Percentiles rank a stretch among this genome's conserved stretches.
phyloP scores from a whole-genome alignment of 805 yeast genomes.

The Candida maesae region DNA sequence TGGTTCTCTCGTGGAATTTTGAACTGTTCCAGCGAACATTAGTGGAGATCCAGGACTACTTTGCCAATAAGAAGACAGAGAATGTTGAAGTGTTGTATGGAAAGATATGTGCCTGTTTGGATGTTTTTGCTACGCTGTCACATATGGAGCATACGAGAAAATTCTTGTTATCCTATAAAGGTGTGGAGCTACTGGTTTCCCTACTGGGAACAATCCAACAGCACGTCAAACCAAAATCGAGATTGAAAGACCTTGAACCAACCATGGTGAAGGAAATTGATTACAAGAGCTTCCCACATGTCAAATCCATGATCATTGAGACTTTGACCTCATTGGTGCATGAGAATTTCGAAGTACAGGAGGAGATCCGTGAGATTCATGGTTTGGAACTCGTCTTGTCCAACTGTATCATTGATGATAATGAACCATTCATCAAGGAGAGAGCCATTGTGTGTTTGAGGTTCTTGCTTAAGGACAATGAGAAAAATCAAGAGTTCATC shows the following conservation, averaged over 20 bases:
- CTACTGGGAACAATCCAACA: slow-evolving; percentile 31
- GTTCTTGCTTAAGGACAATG: slow-evolving; percentile 60
- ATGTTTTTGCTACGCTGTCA: slow-evolving; percentile 31
- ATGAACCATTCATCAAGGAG: slow-evolving; percentile 87
- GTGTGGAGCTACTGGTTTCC: slow-evolving; percentile 31
- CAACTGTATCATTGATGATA: slow-evolving; percentile 79
- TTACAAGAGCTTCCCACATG: slow-evolving; percentile 51
- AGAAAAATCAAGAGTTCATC: slow-evolving; percentile 71
- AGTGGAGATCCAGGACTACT: slow-evolving; percentile 24
- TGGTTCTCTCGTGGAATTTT: slow-evolving; percentile 37
- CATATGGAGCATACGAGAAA: slow-evolving; percentile 34
- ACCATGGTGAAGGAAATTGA: slow-evolving; percentile 15
- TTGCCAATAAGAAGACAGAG: slow-evolving; percentile 15
- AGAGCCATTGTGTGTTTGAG: slow-evolving; percentile 76
- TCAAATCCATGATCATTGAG: slow-evolving; percentile 65
- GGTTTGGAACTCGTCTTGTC: slow-evolving; percentile 72
- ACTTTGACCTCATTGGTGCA: slow-evolving; percentile 55
- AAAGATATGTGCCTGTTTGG: slow-evolving; percentile 28
- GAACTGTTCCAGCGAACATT: slow-evolving; percentile 28
- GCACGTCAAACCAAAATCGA: slow-evolving; percentile 30
- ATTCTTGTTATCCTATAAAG: slow-evolving; percentile 34
- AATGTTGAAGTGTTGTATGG: slow-evolving; percentile 28
- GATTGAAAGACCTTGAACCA: slow-evolving; percentile 22
- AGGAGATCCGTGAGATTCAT: slow-evolving; percentile 56
- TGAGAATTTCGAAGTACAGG: slow-evolving; percentile 56